These are phyloP conservation scores for Erodium maritimum DNA, from an alignment of 345 rosid species.

Conservation along the genomic window DNA sequence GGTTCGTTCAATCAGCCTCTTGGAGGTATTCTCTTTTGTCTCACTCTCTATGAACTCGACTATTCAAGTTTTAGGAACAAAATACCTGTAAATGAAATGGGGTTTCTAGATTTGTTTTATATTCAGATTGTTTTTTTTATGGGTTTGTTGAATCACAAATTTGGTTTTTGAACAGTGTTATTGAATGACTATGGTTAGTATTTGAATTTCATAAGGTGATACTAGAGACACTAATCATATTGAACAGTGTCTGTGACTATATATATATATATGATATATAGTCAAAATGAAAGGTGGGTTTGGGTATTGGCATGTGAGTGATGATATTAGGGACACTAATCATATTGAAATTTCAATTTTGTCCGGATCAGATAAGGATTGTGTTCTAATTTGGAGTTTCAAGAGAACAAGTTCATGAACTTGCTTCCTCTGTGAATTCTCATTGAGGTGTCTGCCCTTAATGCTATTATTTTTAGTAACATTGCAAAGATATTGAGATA, in stretches of 20 bases:
- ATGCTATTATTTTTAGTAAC: neutral
- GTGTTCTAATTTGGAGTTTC: neutral
- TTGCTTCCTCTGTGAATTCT: neutral
- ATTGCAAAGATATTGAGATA: neutral
- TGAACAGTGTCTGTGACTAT: too few species aligned
- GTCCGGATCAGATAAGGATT: too few species aligned
- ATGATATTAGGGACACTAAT: too few species aligned
- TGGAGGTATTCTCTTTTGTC: neutral
- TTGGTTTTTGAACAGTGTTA: neutral
- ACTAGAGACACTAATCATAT: too few species aligned
- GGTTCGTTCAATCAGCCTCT: neutral
- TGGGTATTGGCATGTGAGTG: too few species aligned
- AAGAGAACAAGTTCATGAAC: neutral
- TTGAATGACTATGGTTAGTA: too few species aligned
- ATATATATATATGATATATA: too few species aligned
- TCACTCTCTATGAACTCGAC: neutral
- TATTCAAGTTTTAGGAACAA: neutral
- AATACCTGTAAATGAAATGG: neutral
- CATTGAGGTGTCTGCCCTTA: neutral
- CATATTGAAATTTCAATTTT: too few species aligned
- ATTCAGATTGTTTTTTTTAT: neutral
- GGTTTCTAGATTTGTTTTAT: neutral
- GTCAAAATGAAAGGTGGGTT: too few species aligned
- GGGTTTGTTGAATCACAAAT: neutral
- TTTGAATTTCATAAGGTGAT: too few species aligned